Percentiles rank a stretch among this genome's conserved stretches.
These are phyloP conservation scores for Phaffomyces antillensis DNA, from an alignment of 805 yeast genomes.

Conservation along the genomic window DNA sequence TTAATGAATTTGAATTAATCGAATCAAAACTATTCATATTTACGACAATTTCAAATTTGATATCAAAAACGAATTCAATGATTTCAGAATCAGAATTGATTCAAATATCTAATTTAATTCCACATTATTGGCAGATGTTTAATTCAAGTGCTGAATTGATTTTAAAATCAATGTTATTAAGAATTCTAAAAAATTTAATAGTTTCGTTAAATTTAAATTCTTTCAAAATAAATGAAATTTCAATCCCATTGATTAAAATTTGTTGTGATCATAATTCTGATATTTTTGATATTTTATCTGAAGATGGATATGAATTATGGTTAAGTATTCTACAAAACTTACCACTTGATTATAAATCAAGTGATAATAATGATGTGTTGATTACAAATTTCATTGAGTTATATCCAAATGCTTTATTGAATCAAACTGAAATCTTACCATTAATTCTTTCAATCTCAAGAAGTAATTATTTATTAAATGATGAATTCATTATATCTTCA, in stretches of 20 bases:
- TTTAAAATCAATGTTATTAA: conserved; percentile 40
- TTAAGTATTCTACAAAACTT: conserved; percentile 55
- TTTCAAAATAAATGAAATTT: conserved; percentile 43
- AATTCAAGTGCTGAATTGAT: conserved; percentile 34
- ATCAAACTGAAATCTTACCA: conserved; percentile 70
- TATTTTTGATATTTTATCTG: conserved; percentile 52
- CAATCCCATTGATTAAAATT: conserved; percentile 54
- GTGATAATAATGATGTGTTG: conserved; percentile 10
- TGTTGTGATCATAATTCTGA: conserved; percentile 59
- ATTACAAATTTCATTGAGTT: conserved; percentile 22
- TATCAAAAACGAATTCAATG: conserved; percentile 60
- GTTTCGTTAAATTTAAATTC: conserved; percentile 48
- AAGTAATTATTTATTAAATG: conserved; percentile 50
- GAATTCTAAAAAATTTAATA: conserved; percentile 52
- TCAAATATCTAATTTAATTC: conserved; percentile 52
- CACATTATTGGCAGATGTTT: conserved; percentile 68
- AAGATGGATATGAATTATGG: conserved; percentile 88
- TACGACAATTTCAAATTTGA: conserved; percentile 55
- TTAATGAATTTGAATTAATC: conserved; percentile 46
- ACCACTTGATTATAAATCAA: conserved; percentile 29
- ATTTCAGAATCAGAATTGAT: conserved; percentile 44
- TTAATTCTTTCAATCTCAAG: conserved; percentile 53
- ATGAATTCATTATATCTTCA: conserved; percentile 30
- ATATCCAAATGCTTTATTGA: conserved; percentile 50
- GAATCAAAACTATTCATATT: conserved; percentile 75